Evolutionary conservation across 2,329 filamentous ascomycete genomes (phyloP).

Genomic region (Cytospora schulzeri): DNA sequence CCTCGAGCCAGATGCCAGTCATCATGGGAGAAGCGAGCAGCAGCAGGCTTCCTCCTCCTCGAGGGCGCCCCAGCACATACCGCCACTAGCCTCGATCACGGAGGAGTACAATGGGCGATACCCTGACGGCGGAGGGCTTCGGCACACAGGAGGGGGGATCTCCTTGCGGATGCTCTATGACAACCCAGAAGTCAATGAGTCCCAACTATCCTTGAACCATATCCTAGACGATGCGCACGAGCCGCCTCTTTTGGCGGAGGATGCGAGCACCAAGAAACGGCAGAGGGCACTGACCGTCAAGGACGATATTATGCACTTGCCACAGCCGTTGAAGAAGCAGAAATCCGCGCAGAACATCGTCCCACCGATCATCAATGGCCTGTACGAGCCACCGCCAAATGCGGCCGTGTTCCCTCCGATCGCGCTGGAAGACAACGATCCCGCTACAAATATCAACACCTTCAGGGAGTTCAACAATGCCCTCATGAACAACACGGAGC

Average conservation of each 20-base stretch:
- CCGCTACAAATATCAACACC: slow-evolving; percentile 32
- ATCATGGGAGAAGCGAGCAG: slow-evolving; percentile 42
- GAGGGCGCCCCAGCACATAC: slow-evolving; percentile 31
- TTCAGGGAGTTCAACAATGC: slow-evolving; percentile 45
- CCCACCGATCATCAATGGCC: slow-evolving; percentile 66
- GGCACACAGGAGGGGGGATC: slow-evolving; percentile 25
- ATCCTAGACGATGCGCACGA: slow-evolving; percentile 50
- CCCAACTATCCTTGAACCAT: slow-evolving; percentile 48
- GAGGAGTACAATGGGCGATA: slow-evolving; percentile 27
- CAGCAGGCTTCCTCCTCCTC: slow-evolving; percentile 33
- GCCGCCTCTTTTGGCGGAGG: slow-evolving; percentile 30
- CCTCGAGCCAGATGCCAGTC: slow-evolving; percentile 51
- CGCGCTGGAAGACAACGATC: slow-evolving; percentile 55
- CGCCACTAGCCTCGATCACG: slow-evolving; percentile 30
- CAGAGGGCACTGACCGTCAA: slow-evolving; percentile 50
- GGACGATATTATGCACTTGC: slow-evolving; percentile 65
- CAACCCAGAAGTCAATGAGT: slow-evolving; percentile 42
- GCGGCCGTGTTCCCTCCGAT: slow-evolving; percentile 66
- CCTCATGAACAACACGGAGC: slow-evolving; percentile 32
- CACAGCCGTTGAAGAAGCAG: slow-evolving; percentile 66
- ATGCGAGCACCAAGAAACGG: slow-evolving; percentile 57
- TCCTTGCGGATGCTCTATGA: slow-evolving; percentile 45
- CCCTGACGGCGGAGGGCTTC: slow-evolving; percentile 19
- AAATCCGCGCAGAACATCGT: slow-evolving; percentile 57
- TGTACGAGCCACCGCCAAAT: slow-evolving; percentile 63